phyloP scores from a whole-genome alignment of 1,284 basidiomycete genomes.

The Takashimella koratensis region DNA sequence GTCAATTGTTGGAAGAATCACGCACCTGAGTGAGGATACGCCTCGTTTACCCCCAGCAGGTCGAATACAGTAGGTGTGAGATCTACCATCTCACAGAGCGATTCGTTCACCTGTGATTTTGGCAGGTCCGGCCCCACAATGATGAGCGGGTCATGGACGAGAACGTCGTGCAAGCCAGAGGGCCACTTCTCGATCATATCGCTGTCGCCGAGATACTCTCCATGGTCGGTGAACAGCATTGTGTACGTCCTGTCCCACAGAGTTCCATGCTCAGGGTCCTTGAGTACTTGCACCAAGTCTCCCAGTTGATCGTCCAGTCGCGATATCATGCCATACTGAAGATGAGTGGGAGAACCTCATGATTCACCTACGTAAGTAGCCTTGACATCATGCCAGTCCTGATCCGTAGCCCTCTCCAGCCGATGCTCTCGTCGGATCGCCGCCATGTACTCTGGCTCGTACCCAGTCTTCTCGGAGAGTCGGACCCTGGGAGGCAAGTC shows the following conservation, averaged over 20 bases:
- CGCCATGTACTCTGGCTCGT: conserved; percentile 8
- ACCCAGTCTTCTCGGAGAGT: conserved; percentile 5
- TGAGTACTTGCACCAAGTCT: no score
- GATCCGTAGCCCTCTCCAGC: conserved; percentile 9
- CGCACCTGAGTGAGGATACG: conserved; percentile 7
- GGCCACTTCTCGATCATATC: conserved; percentile 11
- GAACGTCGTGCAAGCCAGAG: conserved; percentile 5
- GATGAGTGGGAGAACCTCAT: not conserved
- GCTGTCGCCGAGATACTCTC: conserved; percentile 8
- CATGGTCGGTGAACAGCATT: conserved; percentile 12
- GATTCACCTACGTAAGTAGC: conserved; percentile 2
- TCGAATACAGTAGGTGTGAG: conserved; percentile 9
- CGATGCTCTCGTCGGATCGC: conserved; percentile 7
- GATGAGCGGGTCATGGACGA: conserved; percentile 4
- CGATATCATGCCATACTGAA: conserved; percentile 9
- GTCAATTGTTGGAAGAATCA: not conserved
- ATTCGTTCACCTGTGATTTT: no score
- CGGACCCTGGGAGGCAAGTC: conserved; percentile 3
- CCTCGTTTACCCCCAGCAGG: conserved; percentile 5
- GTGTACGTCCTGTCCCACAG: conserved; percentile 10
- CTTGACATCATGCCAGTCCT: conserved; percentile 10
- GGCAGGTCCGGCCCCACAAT: conserved; percentile 9
- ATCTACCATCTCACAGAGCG: conserved; percentile 10
- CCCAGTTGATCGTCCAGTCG: conserved; percentile 10
- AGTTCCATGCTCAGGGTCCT: not conserved